A percentile compares a stretch with the other conserved stretches of the same genome.
These are phyloP conservation scores for Boletus rubropictus DNA, from an alignment of 768 basidiomycete genomes.

Conservation along the genomic window DNA sequence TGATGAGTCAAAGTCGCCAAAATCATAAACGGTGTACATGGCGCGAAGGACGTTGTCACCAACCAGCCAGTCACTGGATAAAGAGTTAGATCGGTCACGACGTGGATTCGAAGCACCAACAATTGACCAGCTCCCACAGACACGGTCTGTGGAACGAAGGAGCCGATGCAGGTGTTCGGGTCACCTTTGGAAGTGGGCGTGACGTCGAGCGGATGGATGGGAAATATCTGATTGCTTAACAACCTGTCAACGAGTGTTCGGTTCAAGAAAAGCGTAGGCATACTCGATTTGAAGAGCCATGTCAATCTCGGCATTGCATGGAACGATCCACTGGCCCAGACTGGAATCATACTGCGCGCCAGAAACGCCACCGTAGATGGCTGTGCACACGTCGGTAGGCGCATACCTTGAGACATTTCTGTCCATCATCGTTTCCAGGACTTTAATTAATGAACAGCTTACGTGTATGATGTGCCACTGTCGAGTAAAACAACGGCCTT, in stretches of 20 bases:
- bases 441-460: constrained; percentile 22
- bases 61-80: constrained; percentile 67
- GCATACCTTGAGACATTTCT: constrained; percentile 53
- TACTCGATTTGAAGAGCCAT: constrained; percentile 77
- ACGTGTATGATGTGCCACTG: constrained; percentile 80
- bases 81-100: constrained; percentile 4
- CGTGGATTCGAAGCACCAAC: constrained; percentile 35
- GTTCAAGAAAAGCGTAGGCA: constrained; percentile 21
- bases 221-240: constrained; percentile 62
- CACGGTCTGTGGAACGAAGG: constrained; percentile 63
- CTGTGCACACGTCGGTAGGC: constrained; percentile 54
- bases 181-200: constrained; percentile 44
- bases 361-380: constrained; percentile 62
- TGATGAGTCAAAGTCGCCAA: constrained; percentile 65
- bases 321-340: constrained; percentile 63
- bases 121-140: constrained; percentile 61
- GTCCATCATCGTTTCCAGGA: constrained; percentile 2
- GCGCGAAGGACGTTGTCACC: constrained; percentile 83
- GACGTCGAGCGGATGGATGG: constrained; percentile 77
- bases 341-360: constrained; percentile 54
- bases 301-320: constrained; percentile 69
- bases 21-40: constrained; percentile 78
- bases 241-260: constrained; percentile 10
- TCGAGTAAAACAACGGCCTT: constrained; percentile 75
- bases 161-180: constrained; percentile 57